phyloP scores from a whole-genome alignment of 176 grass and related monocot genomes.

The Tillandsia fasciculata region DNA sequence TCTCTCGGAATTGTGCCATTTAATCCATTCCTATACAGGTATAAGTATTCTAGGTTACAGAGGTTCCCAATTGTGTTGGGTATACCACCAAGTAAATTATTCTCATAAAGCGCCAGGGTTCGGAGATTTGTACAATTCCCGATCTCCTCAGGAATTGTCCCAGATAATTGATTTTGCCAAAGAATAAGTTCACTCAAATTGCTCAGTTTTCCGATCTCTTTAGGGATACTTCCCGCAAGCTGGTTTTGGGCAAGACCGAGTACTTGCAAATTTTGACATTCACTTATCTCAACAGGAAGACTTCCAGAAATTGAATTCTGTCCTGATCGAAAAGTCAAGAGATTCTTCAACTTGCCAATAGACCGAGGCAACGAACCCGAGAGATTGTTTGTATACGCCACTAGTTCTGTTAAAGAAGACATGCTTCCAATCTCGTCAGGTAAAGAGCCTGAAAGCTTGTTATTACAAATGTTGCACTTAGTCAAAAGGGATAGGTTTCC shows the following conservation, averaged over 20 bases:
- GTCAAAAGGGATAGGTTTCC: conserved; percentile 49
- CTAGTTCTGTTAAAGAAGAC: conserved; percentile 56
- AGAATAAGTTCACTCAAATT: conserved; percentile 71
- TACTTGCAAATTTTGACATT: conserved; percentile 47
- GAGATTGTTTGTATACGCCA: conserved; percentile 86
- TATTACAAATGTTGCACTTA: conserved; percentile 76
- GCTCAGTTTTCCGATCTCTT: conserved; percentile 53
- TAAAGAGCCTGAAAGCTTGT: conserved; percentile 58
- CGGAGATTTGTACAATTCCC: conserved; percentile 66
- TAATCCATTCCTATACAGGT: conserved; percentile 79
- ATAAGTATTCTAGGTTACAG: conserved; percentile 47
- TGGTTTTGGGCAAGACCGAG: conserved; percentile 95
- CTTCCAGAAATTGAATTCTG: conserved; percentile 84
- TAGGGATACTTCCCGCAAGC: conserved; percentile 56
- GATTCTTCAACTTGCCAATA: conserved; percentile 67
- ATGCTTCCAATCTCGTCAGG: conserved; percentile 79
- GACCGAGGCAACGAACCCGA: conserved; percentile 58
- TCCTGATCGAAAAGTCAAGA: conserved; percentile 61
- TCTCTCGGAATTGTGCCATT: conserved; percentile 73
- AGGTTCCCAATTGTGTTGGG: conserved; percentile 67
- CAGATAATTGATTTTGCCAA: conserved; percentile 73
- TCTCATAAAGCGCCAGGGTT: conserved; percentile 72
- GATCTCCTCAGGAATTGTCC: conserved; percentile 62
- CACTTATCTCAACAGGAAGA: conserved; percentile 70
- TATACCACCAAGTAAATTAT: conserved; percentile 65